phyloP scores from a whole-genome alignment of 352 stramenopile species.

The Pythium apleroticum region DNA sequence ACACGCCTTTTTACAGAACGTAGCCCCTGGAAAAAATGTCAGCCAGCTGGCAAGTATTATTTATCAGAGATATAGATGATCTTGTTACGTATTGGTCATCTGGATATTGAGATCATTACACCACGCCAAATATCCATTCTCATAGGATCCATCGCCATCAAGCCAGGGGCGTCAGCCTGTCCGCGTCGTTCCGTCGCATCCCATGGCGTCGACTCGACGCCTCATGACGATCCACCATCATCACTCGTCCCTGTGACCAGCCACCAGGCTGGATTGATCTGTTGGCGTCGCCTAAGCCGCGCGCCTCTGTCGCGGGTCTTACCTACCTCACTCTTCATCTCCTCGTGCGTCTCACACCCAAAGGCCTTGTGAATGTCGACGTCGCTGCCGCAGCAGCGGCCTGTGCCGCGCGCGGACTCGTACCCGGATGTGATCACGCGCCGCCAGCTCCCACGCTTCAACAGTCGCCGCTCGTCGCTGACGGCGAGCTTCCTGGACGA shows the following conservation, averaged over 20 bases:
- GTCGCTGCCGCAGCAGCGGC: constrained; percentile 11
- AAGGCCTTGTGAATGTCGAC: neutral
- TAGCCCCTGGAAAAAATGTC: neutral
- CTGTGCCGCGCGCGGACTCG: constrained; percentile 6
- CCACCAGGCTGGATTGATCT: neutral
- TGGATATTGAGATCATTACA: neutral
- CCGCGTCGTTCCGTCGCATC: neutral
- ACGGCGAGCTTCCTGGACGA: constrained; percentile 16
- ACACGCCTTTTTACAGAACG: neutral
- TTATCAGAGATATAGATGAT: neutral
- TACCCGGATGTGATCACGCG: constrained; percentile 24
- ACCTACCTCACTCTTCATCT: constrained; percentile 8
- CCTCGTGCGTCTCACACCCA: neutral
- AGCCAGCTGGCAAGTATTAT: neutral
- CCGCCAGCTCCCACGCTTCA: constrained; percentile 34
- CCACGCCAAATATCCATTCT: neutral
- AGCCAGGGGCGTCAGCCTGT: neutral
- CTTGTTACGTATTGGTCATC: too few species aligned
- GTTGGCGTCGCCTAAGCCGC: neutral
- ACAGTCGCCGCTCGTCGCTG: constrained; percentile 25
- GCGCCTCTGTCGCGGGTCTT: neutral
- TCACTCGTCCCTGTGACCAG: neutral
- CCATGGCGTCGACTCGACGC: neutral
- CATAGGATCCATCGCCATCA: neutral
- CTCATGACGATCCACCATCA: neutral